Evolutionary conservation across 371 early-diverging fungal species (phyloP), one percentile per base, ranked within the genome.

Genomic region (Circinella umbellata): DNA sequence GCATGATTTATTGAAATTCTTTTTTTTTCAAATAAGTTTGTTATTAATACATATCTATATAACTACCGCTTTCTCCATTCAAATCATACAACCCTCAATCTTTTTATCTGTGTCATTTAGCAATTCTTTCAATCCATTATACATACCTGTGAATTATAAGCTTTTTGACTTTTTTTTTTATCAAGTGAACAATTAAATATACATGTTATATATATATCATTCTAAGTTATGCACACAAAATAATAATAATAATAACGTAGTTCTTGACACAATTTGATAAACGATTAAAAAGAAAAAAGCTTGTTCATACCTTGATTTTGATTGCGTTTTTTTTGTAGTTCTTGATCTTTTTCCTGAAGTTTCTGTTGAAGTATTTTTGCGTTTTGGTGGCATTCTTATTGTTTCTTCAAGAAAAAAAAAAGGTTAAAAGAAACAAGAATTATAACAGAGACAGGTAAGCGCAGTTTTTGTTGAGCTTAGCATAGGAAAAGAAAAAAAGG

Each of bases 1-100:
- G 48, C 68, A 70, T 5, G 63, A 46, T 57, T 72, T 69, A 34
- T 38, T 39, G 51, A 59, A 14, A 34, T 37, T 11, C 60, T 53
- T 15, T 53, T 18, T 15, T 53, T 18, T 53, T 53, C 1, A 15
- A 13, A 15, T 53, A 53, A 15, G 27, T 27, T 27, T 27, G 27
- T 27, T 27, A 27, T 27, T 27, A 27, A 27, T 27, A 27, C 27
- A 27, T 27, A 27, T 27, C 2, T 27, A 27, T 27, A 27, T 27
- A 27, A 27, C 27, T 27, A 27, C 2, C 27, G 2, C 27, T 27
- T 27, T 27, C 27, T 27, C 27, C 27, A 27, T 27, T 27, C 27
- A 27, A 27, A 27, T 27, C 27, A 27, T 27, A 27, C 27, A 27
- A 27, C 27, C 27, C 27, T 27, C 27, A 27, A 1, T 27, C 27